Conservation (phyloP, 257 asterid genomes). For the Fraxinus cuspidata region DNA sequence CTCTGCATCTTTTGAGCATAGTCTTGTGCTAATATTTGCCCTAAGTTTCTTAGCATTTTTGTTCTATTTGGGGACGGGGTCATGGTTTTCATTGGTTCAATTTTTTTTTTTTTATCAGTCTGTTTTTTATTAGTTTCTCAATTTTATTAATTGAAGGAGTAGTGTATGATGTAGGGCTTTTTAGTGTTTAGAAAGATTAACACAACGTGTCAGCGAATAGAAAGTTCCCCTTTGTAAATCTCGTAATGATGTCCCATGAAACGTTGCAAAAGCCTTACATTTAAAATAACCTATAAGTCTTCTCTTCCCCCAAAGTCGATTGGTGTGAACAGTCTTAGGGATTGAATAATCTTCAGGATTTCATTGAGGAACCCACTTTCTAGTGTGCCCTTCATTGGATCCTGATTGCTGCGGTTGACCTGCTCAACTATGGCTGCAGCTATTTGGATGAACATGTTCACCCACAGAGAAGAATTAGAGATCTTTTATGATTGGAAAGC, state of each 20-base stretch:
- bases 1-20: background rate
- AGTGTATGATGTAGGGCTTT: background rate
- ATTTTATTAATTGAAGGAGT: background rate
- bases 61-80: background rate
- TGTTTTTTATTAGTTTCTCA: background rate
- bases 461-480: too few relatives aligned
- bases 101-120: background rate
- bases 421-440: too few relatives aligned
- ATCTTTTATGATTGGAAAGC: too few relatives aligned
- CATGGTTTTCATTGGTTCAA: background rate
- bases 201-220: background rate
- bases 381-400: background rate
- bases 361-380: background rate
- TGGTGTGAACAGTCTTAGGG: background rate
- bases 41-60: background rate
- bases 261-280: background rate
- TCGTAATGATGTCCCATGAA: background rate
- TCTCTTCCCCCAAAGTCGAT: background rate
- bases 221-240: background rate
- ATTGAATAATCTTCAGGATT: background rate
- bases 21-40: background rate
- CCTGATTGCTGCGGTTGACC: too few relatives aligned
- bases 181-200: background rate
- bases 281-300: background rate
- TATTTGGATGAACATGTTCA: too few relatives aligned